Evolutionary conservation across 164 flowering plant genomes (phyloP).

Genomic region (Aristolochia contorta): DNA sequence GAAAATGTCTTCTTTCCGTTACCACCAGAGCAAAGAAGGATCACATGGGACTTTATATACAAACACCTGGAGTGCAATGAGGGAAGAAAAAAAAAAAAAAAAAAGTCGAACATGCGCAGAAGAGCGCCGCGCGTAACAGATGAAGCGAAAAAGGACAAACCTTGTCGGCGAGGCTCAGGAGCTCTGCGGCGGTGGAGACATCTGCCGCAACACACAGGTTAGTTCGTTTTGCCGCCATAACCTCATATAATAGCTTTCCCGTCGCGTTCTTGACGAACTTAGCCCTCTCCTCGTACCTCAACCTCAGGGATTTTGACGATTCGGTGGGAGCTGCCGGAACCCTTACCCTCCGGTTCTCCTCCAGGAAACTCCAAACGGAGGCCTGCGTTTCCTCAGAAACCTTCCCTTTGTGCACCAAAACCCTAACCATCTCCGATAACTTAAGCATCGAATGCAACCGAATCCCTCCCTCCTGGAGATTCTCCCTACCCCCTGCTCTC

Average conservation of each 20-base stretch:
- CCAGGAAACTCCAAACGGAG: slow-evolving; percentile 42
- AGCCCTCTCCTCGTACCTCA: slow-evolving; percentile 55
- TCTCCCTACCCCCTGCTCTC: slow-evolving; percentile 98
- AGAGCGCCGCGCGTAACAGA: not conserved
- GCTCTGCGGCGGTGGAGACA: slow-evolving; percentile 68
- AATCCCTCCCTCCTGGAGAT: slow-evolving; percentile 60
- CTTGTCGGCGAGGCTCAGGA: slow-evolving; percentile 71
- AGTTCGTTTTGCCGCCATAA: slow-evolving; percentile 75
- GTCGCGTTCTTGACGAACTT: slow-evolving; percentile 58
- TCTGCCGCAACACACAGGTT: slow-evolving; percentile 89
- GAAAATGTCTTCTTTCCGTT: too few relatives aligned
- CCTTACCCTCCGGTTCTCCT: slow-evolving; percentile 58
- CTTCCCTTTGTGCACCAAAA: slow-evolving; percentile 59
- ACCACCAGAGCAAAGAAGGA: too few relatives aligned
- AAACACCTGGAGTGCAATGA: too few relatives aligned
- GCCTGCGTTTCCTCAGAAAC: slow-evolving; percentile 53
- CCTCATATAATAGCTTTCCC: slow-evolving; percentile 71
- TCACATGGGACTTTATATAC: too few relatives aligned
- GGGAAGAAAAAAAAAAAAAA: too few relatives aligned
- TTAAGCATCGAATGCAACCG: slow-evolving; percentile 58
- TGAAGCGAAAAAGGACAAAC: slow-evolving; percentile 17
- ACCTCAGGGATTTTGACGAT: slow-evolving; percentile 2
- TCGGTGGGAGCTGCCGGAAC: slow-evolving; percentile 21
- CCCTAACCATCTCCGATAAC: slow-evolving; percentile 63
- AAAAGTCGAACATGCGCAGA: not conserved